Base-by-base conservation (phyloP, 805 yeast genomes). In the Candida khao-thaluensis region DNA sequence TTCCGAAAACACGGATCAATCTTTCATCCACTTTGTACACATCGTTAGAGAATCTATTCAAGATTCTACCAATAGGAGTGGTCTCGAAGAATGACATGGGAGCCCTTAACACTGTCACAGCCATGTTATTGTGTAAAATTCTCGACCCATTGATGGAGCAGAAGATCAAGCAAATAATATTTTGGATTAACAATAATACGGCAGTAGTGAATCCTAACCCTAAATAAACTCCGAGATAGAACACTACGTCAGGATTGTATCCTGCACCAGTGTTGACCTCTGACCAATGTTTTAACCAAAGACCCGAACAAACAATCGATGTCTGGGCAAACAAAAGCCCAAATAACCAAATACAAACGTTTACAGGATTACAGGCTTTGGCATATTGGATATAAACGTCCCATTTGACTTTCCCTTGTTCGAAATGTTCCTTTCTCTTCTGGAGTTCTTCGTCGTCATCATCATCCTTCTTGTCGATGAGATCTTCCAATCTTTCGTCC, bases 231-330 rank as follows among this genome's bases (percentile, higher is more conserved):
- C 84, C 82, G 49, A 93, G 69, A 52, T 89, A 93, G 53, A 63
- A 77, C 38, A 66, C 66, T n/a, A 85, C 78, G 43, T 79, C 59
- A 2, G 95, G 95, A 57, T 91, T 91, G 41, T 64, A 64, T 17
- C 89, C 91, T 26, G 64, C 57, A 30, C 60, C 64, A 3, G 90
- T 74, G 56, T 91, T 93, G 16, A 84, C 77, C 58, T 93, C 99
- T 9, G 98, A 86, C 99, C 99, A 93, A 60, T 87, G 87, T 60
- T 93, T 93, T 53, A 93, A 76, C 99, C 99, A 93, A 38, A 91
- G 77, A 57, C 82, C 89, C 25, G 89, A 81, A 31, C 66, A 65
- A 36, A 87, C 91, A 41, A 81, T 74, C 35, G 81, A 54, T 8
- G 72, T 56, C 74, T 78, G 83, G 0, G 86, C 72, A 4, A 74